A percentile compares a stretch with the other conserved stretches of the same genome.
Evolutionary conservation across 2,329 filamentous ascomycete species (phyloP).

Genomic region (Fusarium sp.): DNA sequence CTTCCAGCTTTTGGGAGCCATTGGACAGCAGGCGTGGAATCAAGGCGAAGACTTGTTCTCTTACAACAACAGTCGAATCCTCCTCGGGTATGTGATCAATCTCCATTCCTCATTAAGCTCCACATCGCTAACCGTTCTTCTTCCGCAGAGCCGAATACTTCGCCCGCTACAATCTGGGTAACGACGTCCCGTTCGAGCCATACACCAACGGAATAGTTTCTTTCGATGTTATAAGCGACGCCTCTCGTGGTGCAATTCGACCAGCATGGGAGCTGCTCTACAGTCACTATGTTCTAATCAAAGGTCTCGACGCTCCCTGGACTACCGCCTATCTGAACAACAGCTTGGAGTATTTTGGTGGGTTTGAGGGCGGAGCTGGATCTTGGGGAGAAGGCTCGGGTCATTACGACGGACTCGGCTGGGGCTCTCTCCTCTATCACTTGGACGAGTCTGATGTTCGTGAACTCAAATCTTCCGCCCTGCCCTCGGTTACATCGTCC

Average conservation of each 20-base stretch:
- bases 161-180: slow-evolving; percentile 24
- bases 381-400: neutral
- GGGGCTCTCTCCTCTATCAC: slow-evolving; percentile 2
- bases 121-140: neutral
- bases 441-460: neutral
- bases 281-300: slow-evolving; percentile 27
- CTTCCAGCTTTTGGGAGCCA: slow-evolving; percentile 5
- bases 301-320: slow-evolving; percentile 29
- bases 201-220: slow-evolving; percentile 29
- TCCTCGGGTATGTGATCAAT: slow-evolving; percentile 22
- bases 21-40: slow-evolving; percentile 31
- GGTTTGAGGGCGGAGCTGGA: neutral
- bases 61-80: slow-evolving; percentile 33
- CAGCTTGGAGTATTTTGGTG: neutral
- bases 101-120: rapidly evolving
- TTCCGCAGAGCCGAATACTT: slow-evolving; percentile 28
- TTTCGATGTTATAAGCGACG: slow-evolving; percentile 14
- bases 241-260: slow-evolving; percentile 5
- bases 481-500: neutral
- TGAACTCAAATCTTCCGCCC: neutral
- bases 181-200: slow-evolving; percentile 32
- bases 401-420: slow-evolving; percentile 3
- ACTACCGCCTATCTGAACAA: slow-evolving; percentile 26
- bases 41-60: slow-evolving; percentile 30
- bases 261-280: slow-evolving; percentile 21